phyloP scores from a whole-genome alignment of 2,329 filamentous ascomycete genomes.

The Cercospora brassicicola region DNA sequence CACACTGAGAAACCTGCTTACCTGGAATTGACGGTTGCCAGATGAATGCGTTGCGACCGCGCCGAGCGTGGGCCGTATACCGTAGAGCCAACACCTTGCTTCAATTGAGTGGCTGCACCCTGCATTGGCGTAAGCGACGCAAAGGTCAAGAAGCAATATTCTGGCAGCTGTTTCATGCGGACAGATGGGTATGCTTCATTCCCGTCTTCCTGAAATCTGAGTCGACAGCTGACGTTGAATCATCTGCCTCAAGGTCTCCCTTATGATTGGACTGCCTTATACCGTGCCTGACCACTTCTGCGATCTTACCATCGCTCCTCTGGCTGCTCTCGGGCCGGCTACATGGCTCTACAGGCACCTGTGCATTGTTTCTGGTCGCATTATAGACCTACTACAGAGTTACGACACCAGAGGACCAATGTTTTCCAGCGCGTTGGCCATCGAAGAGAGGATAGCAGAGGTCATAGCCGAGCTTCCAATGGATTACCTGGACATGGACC shows the following conservation, averaged over 20 bases:
- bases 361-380: conserved; percentile 13
- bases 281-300: conserved; percentile 18
- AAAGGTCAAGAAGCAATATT: conserved; percentile 17
- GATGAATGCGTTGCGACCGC: conserved; percentile 17
- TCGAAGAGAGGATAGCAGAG: conserved; percentile 19
- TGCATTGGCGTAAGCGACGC: conserved; percentile 13
- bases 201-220: too few species aligned
- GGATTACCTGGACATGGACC: conserved; percentile 14
- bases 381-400: conserved; percentile 20
- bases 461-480: conserved; percentile 9
- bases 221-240: too few species aligned
- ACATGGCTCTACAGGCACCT: conserved; percentile 18
- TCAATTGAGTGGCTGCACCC: conserved; percentile 15
- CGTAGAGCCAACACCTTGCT: conserved; percentile 19
- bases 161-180: conserved; percentile 24
- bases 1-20: background rate
- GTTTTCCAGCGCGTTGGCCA: conserved; percentile 12
- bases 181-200: conserved; percentile 15
- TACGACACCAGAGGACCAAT: conserved; percentile 8
- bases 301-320: conserved; percentile 15
- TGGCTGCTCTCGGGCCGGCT: background rate
- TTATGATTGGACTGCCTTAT: conserved; percentile 24
- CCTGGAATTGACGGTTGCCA: background rate
- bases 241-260: background rate
- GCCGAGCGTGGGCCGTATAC: conserved; percentile 21